These are phyloP conservation scores for Populus hybrid DNA, from an alignment of 441 rosid species.

Conservation along the genomic window DNA sequence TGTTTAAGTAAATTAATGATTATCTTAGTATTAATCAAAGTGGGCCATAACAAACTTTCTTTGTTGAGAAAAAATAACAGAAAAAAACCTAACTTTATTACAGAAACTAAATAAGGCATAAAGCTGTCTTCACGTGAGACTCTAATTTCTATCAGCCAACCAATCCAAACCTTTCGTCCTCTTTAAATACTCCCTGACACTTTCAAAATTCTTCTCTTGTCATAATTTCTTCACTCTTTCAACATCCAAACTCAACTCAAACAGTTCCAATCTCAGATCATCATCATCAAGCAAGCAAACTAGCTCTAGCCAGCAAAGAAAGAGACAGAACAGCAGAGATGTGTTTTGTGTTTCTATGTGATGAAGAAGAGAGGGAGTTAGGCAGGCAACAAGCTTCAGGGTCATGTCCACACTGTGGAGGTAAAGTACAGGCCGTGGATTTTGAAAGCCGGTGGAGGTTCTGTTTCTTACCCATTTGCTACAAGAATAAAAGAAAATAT, in stretches of 20 bases:
- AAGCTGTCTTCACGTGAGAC: too few relatives aligned
- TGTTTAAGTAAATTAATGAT: not conserved
- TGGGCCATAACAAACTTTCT: not conserved
- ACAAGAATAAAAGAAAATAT: constrained; percentile 54
- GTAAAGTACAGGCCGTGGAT: constrained; percentile 64
- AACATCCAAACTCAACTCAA: not conserved
- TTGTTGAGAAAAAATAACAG: not conserved
- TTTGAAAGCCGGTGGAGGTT: constrained; percentile 60
- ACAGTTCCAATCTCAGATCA: not conserved
- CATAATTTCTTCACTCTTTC: not conserved
- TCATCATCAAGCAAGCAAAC: not conserved
- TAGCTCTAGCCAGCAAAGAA: not conserved
- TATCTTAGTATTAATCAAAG: too few relatives aligned
- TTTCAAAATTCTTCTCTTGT: not conserved
- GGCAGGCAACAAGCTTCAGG: constrained; percentile 73
- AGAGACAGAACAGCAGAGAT: constrained; percentile 17
- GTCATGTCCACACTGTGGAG: constrained; percentile 67
- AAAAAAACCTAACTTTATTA: too few relatives aligned
- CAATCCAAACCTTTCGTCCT: not conserved
- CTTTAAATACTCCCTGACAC: not conserved
- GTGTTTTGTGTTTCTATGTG: constrained; percentile 42
- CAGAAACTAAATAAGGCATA: too few relatives aligned
- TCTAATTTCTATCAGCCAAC: not conserved
- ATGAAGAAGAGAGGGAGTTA: constrained; percentile 52
- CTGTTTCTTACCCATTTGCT: constrained; percentile 64